Evolutionary conservation across 1,284 basidiomycete genomes (phyloP).

Genomic region (Erythrobasidium hasegawianum): DNA sequence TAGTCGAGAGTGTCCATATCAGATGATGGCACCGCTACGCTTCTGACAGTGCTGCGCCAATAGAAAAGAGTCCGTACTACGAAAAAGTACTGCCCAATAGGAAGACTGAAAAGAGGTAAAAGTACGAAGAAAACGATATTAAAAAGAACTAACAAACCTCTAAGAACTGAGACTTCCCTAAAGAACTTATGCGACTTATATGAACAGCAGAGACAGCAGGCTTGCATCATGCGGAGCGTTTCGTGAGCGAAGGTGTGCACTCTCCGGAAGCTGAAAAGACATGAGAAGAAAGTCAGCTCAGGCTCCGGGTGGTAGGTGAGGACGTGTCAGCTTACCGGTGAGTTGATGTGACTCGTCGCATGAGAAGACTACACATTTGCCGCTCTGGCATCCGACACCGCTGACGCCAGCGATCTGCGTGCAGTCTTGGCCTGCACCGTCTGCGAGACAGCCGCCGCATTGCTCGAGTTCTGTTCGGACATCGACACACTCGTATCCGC

Average conservation of each 20-base stretch:
- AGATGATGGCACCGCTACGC: too few species aligned
- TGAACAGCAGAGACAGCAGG: too few species aligned
- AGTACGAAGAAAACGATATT: too few species aligned
- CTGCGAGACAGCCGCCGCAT: slow-evolving; percentile 35
- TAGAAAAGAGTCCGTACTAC: too few species aligned
- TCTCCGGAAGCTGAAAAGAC: neutral
- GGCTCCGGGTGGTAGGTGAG: neutral
- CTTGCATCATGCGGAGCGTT: too few species aligned
- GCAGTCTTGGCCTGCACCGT: slow-evolving; percentile 39
- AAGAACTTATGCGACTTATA: too few species aligned
- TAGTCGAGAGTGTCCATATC: too few species aligned
- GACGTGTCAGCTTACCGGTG: neutral
- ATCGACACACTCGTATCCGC: slow-evolving; percentile 37
- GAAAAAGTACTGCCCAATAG: too few species aligned
- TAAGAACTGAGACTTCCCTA: too few species aligned
- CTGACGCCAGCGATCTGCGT: slow-evolving; percentile 36
- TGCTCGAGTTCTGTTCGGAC: slow-evolving; percentile 20
- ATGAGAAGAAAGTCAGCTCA: neutral
- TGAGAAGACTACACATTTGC: slow-evolving; percentile 31
- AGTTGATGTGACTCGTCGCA: slow-evolving; percentile 23
- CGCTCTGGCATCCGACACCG: slow-evolving; percentile 33
- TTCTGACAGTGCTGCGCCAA: too few species aligned
- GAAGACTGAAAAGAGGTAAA: too few species aligned
- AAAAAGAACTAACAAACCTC: too few species aligned
- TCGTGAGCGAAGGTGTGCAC: neutral